phyloP scores from a whole-genome alignment of 441 rosid genomes.

The Pelargonium citronellum region DNA sequence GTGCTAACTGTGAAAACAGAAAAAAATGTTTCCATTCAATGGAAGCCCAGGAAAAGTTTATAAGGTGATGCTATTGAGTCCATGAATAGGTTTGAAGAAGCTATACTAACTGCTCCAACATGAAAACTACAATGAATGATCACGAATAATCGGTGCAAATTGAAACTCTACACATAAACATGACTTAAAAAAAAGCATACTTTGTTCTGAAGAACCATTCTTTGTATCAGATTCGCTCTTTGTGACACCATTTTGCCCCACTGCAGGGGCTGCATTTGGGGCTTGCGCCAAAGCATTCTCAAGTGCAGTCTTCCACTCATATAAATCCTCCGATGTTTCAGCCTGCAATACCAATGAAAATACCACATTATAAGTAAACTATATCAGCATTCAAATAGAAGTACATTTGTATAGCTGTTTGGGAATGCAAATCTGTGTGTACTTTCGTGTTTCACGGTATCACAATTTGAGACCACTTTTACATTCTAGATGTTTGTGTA shows the following conservation, averaged over 20 bases:
- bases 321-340: slow-evolving; percentile 83
- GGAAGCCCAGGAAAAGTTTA: background rate
- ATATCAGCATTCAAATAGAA: slow-evolving; percentile 10
- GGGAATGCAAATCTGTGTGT: no score
- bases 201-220: slow-evolving; percentile 48
- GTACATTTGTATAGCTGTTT: background rate
- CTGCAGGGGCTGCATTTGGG: slow-evolving; percentile 63
- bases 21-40: background rate
- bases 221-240: slow-evolving; percentile 57
- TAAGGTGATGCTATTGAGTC: background rate
- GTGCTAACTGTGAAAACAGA: background rate
- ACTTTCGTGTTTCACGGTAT: no score
- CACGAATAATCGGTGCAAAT: slow-evolving; percentile 3
- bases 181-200: slow-evolving; percentile 35
- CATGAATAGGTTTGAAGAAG: no score
- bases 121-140: background rate
- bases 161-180: background rate
- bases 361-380: slow-evolving; percentile 13
- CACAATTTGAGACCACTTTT: background rate
- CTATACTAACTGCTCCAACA: background rate
- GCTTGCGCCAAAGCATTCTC: slow-evolving; percentile 89
- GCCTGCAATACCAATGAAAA: slow-evolving; percentile 47
- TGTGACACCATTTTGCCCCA: slow-evolving; percentile 78
- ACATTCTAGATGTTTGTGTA: background rate
- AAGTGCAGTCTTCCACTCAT: slow-evolving; percentile 88